Base-by-base conservation (phyloP, 768 basidiomycete species). In the Suillus bovinus region DNA sequence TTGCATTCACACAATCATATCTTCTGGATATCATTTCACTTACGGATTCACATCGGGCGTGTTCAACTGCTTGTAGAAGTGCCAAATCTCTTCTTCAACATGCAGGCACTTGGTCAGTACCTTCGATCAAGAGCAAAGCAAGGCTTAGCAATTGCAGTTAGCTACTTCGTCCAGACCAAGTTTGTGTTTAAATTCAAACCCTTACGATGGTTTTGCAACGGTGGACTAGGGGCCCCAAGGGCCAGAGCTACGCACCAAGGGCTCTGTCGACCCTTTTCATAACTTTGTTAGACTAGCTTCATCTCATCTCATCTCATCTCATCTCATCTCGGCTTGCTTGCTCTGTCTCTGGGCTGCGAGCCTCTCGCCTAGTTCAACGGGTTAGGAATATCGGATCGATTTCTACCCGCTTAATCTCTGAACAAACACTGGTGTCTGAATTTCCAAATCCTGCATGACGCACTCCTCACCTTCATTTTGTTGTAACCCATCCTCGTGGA, bases 401-500 rank as follows among this genome's bases (percentile, higher is more conserved):
- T 52, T 11, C 20, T 7, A 16, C 13, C 49, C 17, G 29, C 29
- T 20, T 11, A 7, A 22, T 22, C 22, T 11, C 22, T 52, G 11
- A 53, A n/a, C 11, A 53, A 2, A 53, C 31, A 33, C 10, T 53
- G 7, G 11, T 20, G 20, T 33, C 20, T 53, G 31, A 11, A 47
- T 61, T 13, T 75, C 77, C 31, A 69, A 65, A 58, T 76, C 77
- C 24, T 71, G 68, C 0, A 22, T 53, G 41, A 47, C 34, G 34
- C 10, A 36, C 34, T 36, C 33, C 16, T 63, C 65, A n/a, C 73
- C 76, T n/a, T 68, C 72, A 7, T 64, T 68, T 14, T 74, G 70
- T 41, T 63, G 62, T 22, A 33, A 5, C 5, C 17, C 16, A 41
- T 78, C 76, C 22, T 68, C 69, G 0, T 86, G 86, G 22, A 90